Percentiles rank a stretch among this genome's conserved stretches.
Evolutionary conservation across 2,329 filamentous ascomycete genomes (phyloP).

Genomic region (Trichophyton rubrum): DNA sequence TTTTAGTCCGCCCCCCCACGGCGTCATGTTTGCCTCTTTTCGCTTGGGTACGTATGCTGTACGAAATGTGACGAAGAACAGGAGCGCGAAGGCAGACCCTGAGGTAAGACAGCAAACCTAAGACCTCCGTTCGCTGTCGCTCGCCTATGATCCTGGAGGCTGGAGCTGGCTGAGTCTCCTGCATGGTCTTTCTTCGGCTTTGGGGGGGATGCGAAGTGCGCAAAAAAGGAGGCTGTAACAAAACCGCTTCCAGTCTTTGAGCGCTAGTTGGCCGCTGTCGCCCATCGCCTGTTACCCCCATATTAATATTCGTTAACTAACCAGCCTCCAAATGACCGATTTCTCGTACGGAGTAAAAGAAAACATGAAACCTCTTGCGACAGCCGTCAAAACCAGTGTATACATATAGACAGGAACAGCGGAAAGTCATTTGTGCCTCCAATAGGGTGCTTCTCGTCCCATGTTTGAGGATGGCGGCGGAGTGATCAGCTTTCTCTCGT

Average conservation of each 20-base stretch:
- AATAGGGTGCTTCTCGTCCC: not conserved
- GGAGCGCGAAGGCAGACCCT: not conserved
- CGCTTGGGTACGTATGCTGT: not conserved
- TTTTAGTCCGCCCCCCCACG: not conserved
- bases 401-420: not conserved
- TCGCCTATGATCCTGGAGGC: slow-evolving; percentile 1
- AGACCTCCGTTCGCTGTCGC: not conserved
- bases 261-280: not conserved
- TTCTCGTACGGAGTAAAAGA: not conserved
- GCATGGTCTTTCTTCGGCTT: not conserved
- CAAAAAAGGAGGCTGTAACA: not conserved
- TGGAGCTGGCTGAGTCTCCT: not conserved
- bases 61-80: not conserved
- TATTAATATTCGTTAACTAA: not conserved
- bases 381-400: not conserved
- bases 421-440: not conserved
- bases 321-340: not conserved
- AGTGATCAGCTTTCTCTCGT: not conserved
- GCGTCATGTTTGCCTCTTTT: slow-evolving; percentile 1
- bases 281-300: not conserved
- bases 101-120: slow-evolving; percentile 4
- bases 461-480: not conserved
- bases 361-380: not conserved
- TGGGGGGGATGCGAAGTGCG: not conserved
- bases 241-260: not conserved